Evolutionary conservation across 2,329 filamentous ascomycete genomes (phyloP).

Genomic region (Acephala macrosclerotiorum): DNA sequence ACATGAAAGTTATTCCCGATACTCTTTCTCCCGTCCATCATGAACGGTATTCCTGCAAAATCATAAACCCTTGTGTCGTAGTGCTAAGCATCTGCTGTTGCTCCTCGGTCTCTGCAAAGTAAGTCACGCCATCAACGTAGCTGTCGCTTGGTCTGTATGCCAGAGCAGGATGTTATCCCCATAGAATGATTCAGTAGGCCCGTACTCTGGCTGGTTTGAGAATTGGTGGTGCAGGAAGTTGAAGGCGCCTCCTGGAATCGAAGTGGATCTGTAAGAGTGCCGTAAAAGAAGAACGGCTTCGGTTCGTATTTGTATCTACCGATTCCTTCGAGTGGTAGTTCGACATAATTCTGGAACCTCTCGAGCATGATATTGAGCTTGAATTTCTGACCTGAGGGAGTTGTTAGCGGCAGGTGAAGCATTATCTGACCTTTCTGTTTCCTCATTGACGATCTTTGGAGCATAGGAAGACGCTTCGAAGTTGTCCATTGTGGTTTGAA

Average conservation of each 20-base stretch:
- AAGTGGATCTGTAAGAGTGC: conserved; percentile 32
- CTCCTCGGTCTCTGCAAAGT: conserved; percentile 27
- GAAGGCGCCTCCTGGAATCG: conserved; percentile 32
- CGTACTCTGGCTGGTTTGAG: conserved; percentile 31
- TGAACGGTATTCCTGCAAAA: conserved; percentile 27
- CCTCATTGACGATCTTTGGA: conserved; percentile 11
- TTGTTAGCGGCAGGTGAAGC: conserved; percentile 17
- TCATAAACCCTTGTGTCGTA: conserved; percentile 30
- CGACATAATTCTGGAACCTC: conserved; percentile 25
- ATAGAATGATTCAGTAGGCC: conserved; percentile 32
- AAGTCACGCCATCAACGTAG: conserved; percentile 28
- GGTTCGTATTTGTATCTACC: conserved; percentile 22
- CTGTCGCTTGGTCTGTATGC: conserved; percentile 21
- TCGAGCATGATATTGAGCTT: conserved; percentile 31
- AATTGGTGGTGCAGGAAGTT: conserved; percentile 28
- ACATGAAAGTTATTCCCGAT: conserved; percentile 29
- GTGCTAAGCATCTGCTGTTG: conserved; percentile 28
- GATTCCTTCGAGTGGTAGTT: conserved; percentile 18
- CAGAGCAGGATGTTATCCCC: conserved; percentile 32
- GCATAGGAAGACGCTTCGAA: conserved; percentile 18
- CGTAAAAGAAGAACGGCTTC: conserved; percentile 33
- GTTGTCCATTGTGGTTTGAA: conserved; percentile 23
- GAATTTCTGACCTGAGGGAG: conserved; percentile 16
- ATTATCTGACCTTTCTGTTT: conserved; percentile 18
- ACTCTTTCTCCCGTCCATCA: conserved; percentile 20